Conservation (phyloP, 805 yeast genomes). For the Nakazawaea molendinolei region DNA sequence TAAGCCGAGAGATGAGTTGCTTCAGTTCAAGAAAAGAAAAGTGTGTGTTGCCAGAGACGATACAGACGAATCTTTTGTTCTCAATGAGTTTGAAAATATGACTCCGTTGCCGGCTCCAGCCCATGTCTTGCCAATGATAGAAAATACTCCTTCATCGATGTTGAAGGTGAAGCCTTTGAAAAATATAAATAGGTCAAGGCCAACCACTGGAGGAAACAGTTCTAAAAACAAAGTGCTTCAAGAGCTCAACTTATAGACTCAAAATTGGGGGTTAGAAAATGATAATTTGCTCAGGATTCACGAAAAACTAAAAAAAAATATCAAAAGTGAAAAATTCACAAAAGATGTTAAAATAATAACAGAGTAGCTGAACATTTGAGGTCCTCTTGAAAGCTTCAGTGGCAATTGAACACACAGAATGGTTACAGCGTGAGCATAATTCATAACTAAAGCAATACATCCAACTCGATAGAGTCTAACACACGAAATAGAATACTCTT, state of each 20-base stretch:
- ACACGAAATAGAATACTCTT: constrained; percentile 34
- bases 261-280: too few relatives aligned
- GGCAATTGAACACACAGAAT: background rate
- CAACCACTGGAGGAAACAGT: background rate
- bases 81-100: constrained; percentile 3
- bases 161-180: constrained; percentile 2
- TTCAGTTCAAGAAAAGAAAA: background rate
- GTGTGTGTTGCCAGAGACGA: background rate
- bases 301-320: too few relatives aligned
- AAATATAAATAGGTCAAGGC: background rate
- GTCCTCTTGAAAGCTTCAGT: background rate
- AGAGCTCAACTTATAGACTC: constrained; percentile 7
- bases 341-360: background rate
- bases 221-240: constrained; percentile 1
- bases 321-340: too few relatives aligned
- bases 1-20: constrained; percentile 2
- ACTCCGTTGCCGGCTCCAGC: constrained; percentile 9
- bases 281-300: too few relatives aligned
- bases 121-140: constrained; percentile 8
- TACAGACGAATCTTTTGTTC: background rate
- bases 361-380: background rate
- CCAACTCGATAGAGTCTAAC: constrained; percentile 3
- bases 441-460: background rate
- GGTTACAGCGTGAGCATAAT: constrained; percentile 12
- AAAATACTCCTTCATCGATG: constrained; percentile 9